Evolutionary conservation across 2,329 filamentous ascomycete species (phyloP), one percentile per base, ranked within the genome.

Genomic region (Chaetomium sp.): DNA sequence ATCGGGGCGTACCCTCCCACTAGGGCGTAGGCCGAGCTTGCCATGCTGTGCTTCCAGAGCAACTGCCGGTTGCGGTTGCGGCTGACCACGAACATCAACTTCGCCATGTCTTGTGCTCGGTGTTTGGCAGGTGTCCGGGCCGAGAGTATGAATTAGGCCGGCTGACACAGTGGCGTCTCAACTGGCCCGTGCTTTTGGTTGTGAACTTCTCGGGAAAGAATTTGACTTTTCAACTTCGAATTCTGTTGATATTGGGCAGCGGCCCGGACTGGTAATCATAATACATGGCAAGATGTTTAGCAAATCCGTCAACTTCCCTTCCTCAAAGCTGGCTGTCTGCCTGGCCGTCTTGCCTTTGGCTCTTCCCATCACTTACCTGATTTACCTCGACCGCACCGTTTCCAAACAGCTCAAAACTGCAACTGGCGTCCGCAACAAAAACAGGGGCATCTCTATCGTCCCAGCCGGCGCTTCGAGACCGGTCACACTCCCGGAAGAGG

Each of bases 401-500:
- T 50, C 55, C 4, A 31, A 16, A 42, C 27, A 60, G 3, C 42
- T 16, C 55, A 63, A 13, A 10, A 29, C 21, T 2, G 29, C 47
- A 51, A 57, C 60, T 13, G 50, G 49, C 16, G 13, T 38, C 13
- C 59, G 50, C 10, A 23, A 54, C 16, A 35, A 6, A 9, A 60
- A 51, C 23, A 54, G 38, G n/a, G 9, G 13, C 56, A 16, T 16
- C 35, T 21, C 23, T 1, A 60, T 10, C 16, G n/a, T 57, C 35
- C 56, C 60, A 7, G 6, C 49, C 3, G 5, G 3, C n/a, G 8
- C 33, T 9, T 21, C 19, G 1, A 47, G 13, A 8, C 64, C 60
- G 2, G 10, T n/a, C 9, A 56, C 56, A 38, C 65, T 75, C 0
- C 72, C 73, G 1, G 57, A 57, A 3, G 68, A 72, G 2, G 71